Evolutionary conservation across 148 eudicot species (phyloP).

Genomic region (Camellia sinensis): DNA sequence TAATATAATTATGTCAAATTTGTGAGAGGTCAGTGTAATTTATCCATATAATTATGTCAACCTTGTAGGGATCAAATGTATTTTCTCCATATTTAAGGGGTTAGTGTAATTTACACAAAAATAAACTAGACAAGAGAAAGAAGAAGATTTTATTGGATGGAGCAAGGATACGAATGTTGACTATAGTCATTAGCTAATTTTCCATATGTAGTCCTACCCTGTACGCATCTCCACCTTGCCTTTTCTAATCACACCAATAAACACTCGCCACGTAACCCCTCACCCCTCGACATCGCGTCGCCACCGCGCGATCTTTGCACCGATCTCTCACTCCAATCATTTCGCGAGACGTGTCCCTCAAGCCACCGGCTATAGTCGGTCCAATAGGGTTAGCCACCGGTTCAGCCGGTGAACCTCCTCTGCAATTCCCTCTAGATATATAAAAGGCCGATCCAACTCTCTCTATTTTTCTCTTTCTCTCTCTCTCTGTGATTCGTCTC

Average conservation of each 20-base stretch:
- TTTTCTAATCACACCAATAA: not conserved
- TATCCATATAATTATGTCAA: too few species aligned
- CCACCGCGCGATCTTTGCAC: constrained; percentile 27
- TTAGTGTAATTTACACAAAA: too few species aligned
- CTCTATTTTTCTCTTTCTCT: constrained; percentile 9
- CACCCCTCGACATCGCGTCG: constrained; percentile 16
- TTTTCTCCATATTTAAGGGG: too few species aligned
- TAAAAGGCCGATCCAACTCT: constrained; percentile 12
- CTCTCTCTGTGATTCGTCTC: not conserved
- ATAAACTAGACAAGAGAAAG: too few species aligned
- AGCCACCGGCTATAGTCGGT: constrained; percentile 40
- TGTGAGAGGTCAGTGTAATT: too few species aligned
- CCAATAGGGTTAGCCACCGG: constrained; percentile 28
- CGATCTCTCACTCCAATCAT: constrained; percentile 31
- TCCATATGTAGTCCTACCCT: too few species aligned
- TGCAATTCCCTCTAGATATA: constrained; percentile 38
- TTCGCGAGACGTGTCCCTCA: constrained; percentile 30
- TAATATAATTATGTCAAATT: too few species aligned
- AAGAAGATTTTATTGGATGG: not conserved
- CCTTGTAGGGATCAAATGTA: too few species aligned
- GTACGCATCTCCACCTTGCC: not conserved
- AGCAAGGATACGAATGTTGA: not conserved
- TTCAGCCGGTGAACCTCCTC: constrained; percentile 36
- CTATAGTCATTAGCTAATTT: not conserved
- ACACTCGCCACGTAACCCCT: constrained; percentile 18